These are phyloP conservation scores for Hemileia vastatrix DNA, from an alignment of 1,284 basidiomycete genomes.

Conservation along the genomic window DNA sequence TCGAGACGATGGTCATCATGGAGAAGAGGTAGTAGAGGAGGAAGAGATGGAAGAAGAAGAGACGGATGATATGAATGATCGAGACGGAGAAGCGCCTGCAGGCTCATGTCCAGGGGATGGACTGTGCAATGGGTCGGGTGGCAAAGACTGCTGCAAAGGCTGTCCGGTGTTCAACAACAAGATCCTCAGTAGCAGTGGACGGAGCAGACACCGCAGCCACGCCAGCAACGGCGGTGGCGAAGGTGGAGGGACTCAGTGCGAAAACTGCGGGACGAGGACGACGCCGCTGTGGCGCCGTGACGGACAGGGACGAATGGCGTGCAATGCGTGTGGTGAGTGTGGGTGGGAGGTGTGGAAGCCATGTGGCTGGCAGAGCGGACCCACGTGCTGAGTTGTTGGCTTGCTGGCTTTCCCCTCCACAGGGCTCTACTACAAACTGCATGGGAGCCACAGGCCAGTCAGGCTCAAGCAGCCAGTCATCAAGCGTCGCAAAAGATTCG, in stretches of 20 bases:
- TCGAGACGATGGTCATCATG: too few species aligned
- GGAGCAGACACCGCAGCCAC: constrained; percentile 25
- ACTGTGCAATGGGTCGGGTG: constrained; percentile 86
- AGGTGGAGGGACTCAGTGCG: constrained; percentile 55
- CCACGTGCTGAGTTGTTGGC: neutral
- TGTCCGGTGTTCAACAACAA: constrained; percentile 88
- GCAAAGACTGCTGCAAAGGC: constrained; percentile 75
- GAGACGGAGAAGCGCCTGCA: constrained; percentile 25
- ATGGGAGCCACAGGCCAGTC: constrained; percentile 90
- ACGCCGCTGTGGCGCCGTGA: constrained; percentile 89
- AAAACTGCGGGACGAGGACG: constrained; percentile 80
- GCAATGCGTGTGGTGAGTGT: constrained; percentile 88
- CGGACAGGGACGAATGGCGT: constrained; percentile 77
- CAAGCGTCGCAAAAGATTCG: constrained; percentile 90
- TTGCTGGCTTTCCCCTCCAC: constrained; percentile 14
- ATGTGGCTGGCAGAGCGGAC: constrained; percentile 3
- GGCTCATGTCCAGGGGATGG: constrained; percentile 89
- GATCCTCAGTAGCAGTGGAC: constrained; percentile 21
- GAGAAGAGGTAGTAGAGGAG: too few species aligned
- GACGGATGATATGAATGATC: too few species aligned
- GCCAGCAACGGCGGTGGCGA: constrained; percentile 1
- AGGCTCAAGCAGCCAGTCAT: constrained; percentile 99
- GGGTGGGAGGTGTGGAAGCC: too few species aligned
- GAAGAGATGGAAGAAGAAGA: too few species aligned
- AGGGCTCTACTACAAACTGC: constrained; percentile 96